phyloP scores from a whole-genome alignment of 1,284 basidiomycete species.

The Boletellus deceptivus region DNA sequence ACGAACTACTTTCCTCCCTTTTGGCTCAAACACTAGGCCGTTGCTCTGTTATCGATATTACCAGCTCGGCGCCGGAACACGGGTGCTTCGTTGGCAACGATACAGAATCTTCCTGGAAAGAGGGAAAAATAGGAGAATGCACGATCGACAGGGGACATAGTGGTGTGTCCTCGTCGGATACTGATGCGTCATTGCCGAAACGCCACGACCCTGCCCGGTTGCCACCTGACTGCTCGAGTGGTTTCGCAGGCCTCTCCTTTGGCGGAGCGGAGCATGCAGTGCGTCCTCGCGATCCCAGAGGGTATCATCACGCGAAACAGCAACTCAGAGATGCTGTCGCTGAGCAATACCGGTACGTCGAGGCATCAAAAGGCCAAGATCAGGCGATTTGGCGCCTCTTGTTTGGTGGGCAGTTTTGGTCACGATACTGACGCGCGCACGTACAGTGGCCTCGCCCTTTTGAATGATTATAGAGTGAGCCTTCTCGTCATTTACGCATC shows the following conservation, averaged over 20 bases:
- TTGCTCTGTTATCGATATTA: not conserved
- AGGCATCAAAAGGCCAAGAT: not conserved
- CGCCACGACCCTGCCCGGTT: not conserved
- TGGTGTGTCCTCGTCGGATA: not conserved
- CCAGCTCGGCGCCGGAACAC: not conserved
- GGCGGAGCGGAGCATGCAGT: not conserved
- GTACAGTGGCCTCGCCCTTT: constrained; percentile 64
- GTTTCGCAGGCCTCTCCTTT: not conserved
- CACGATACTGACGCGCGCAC: not conserved
- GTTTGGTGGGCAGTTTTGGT: not conserved
- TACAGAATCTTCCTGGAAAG: not conserved
- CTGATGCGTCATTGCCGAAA: not conserved
- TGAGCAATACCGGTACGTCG: constrained; percentile 78
- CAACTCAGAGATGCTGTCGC: constrained; percentile 79
- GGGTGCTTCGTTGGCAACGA: not conserved
- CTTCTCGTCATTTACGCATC: not conserved
- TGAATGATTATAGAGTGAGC: constrained; percentile 86
- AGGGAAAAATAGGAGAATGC: not conserved
- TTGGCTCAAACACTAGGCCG: not conserved
- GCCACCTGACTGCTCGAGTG: not conserved
- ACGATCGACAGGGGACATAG: not conserved
- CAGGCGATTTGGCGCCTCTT: not conserved
- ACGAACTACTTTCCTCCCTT: not conserved
- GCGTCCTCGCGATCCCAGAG: constrained; percentile 59
- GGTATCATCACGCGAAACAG: constrained; percentile 81